Base-by-base conservation (phyloP, 2,329 filamentous ascomycete species). In the Podosphaera aphanis region DNA sequence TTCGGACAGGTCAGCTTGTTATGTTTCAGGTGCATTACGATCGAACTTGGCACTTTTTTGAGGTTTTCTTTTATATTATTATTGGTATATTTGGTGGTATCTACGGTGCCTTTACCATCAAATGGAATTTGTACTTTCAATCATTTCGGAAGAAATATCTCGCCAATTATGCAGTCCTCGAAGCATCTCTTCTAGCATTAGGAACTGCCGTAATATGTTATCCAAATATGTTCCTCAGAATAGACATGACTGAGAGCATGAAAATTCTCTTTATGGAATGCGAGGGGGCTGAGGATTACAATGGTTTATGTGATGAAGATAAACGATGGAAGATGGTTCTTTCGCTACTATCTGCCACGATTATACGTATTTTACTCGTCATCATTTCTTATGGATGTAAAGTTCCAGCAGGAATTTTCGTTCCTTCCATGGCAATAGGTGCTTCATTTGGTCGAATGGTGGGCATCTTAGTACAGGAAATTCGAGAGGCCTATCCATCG, bases 221-320 rank as follows among this genome's bases (percentile, higher is more conserved):
- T 57, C 90, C 88, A 0, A 98, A 98, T 55, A 85, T 82, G 60
- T 95, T 98, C 52, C 60, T 98, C 47, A 72, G 83, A 46, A 94
- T 95, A 55, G 92, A 98, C 62, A 95, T 98, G 90, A 94, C 90
- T 0, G 88, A 95, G 65, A 93, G 85, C 65, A 95, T 98, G 90
- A 86, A 95, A 60, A 93, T 94, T 51, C 65, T 98, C 10, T 98
- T 98, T 61, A 71, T 82, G 13, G 90, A 98, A 59, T 98, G 90
- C 55, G 83, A 93, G 57, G 84, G 81, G 4, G 78, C 70, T 18
- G 81, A 93, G 59, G 83, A 88, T 57, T 94, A 93, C 54, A 75
- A 92, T 51, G 82, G 82, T 5, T 73, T 98, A 15, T 98, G 90
- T 69, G 82, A 94, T 60, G 59, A 69, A 3, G 67, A 81, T 44